Conservation (phyloP, 1,284 basidiomycete genomes). For the Hypsizygus ulmarius region DNA sequence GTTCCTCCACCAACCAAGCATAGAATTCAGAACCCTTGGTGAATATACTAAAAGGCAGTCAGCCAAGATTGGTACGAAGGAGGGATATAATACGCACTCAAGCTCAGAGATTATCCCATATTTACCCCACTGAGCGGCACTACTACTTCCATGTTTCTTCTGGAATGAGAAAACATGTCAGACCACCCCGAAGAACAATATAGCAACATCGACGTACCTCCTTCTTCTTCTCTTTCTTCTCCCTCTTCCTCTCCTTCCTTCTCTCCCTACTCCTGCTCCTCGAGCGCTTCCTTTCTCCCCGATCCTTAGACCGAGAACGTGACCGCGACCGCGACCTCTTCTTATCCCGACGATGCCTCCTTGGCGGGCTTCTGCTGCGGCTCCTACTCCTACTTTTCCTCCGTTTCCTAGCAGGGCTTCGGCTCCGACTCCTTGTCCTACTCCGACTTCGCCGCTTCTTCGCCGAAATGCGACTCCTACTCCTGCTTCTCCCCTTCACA, state of each 20-base stretch:
- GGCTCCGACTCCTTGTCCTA: constrained; percentile 8
- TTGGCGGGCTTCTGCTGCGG: constrained; percentile 18
- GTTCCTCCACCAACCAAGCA: constrained; percentile 88
- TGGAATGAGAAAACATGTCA: constrained; percentile 6
- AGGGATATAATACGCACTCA: constrained; percentile 55
- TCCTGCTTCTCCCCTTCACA: neutral
- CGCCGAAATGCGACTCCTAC: constrained; percentile 13
- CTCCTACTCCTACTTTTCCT: constrained; percentile 21
- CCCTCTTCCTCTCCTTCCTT: constrained; percentile 61
- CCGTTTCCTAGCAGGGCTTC: constrained; percentile 18
- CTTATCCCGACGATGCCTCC: constrained; percentile 2
- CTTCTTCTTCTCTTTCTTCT: constrained; percentile 59
- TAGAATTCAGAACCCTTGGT: constrained; percentile 81
- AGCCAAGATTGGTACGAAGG: neutral
- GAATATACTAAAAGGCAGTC: constrained; percentile 53
- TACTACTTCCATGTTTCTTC: constrained; percentile 57
- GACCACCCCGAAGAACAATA: constrained; percentile 2
- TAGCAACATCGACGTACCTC: constrained; percentile 33
- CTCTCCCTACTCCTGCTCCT: constrained; percentile 45
- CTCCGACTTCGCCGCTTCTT: constrained; percentile 7
- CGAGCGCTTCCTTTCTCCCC: constrained; percentile 37
- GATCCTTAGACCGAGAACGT: constrained; percentile 34
- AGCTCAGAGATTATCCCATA: constrained; percentile 81
- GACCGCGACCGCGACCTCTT: constrained; percentile 31
- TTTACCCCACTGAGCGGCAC: constrained; percentile 78